phyloP scores from a whole-genome alignment of 805 yeast species.

The Kazachstania bromeliacearum region DNA sequence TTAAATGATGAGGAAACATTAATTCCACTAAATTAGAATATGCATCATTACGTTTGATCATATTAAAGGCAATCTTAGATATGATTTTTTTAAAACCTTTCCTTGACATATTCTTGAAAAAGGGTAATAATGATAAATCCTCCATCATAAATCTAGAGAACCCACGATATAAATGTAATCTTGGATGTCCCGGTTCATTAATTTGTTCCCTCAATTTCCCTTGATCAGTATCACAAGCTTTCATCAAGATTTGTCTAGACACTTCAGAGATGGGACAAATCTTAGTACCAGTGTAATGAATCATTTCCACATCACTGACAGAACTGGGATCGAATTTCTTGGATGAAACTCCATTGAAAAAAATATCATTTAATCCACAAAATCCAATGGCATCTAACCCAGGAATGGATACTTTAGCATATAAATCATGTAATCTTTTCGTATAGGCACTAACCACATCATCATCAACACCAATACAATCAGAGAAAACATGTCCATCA shows the following conservation, averaged over 20 bases:
- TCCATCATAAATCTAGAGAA: conserved; percentile 52
- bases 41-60: conserved; percentile 58
- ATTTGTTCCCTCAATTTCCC: conserved; percentile 60
- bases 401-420: conserved; percentile 29
- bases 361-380: conserved; percentile 34
- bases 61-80: conserved; percentile 49
- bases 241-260: conserved; percentile 35
- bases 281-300: conserved; percentile 33
- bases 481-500: conserved; percentile 59
- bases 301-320: conserved; percentile 25
- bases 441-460: conserved; percentile 43
- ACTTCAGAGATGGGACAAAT: conserved; percentile 32
- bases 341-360: conserved; percentile 26
- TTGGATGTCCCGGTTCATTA: conserved; percentile 43
- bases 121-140: conserved; percentile 39
- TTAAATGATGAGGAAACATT: conserved; percentile 48
- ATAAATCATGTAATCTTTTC: conserved; percentile 35
- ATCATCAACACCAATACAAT: conserved; percentile 55
- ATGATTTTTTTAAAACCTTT: conserved; percentile 43
- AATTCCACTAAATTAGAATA: conserved; percentile 54
- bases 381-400: conserved; percentile 31
- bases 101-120: conserved; percentile 33
- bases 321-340: conserved; percentile 22
- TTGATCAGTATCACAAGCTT: conserved; percentile 42
- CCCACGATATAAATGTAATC: conserved; percentile 46